These are phyloP conservation scores for Margaritispora aquatica DNA, from an alignment of 495 filamentous ascomycete species.

Conservation along the genomic window DNA sequence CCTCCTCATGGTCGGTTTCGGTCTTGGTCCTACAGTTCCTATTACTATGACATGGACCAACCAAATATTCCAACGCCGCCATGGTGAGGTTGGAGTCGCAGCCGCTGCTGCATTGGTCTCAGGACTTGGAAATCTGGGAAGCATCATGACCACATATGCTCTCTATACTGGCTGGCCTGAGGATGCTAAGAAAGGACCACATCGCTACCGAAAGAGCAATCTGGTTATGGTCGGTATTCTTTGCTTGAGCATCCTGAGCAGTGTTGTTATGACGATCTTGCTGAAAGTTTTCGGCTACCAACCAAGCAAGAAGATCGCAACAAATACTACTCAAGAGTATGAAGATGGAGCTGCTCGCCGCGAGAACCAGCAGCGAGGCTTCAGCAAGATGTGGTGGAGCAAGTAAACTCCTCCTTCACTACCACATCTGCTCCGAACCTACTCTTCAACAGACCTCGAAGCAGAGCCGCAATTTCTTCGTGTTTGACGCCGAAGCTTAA, in stretches of 20 bases:
- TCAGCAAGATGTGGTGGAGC: conserved; percentile 49
- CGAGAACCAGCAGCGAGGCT: conserved; percentile 61
- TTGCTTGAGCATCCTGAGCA: conserved; percentile 65
- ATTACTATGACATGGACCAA: conserved; percentile 92
- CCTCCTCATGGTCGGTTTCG: conserved; percentile 85
- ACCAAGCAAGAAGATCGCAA: conserved; percentile 39
- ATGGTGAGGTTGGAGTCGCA: conserved; percentile 90
- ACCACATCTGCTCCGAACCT: not conserved
- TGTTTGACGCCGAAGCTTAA: not conserved
- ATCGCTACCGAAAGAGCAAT: conserved; percentile 78
- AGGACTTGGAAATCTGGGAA: conserved; percentile 78
- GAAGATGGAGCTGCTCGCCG: conserved; percentile 66
- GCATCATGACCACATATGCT: conserved; percentile 82
- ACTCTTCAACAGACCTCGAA: conserved; percentile 12
- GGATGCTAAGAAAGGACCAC: conserved; percentile 58
- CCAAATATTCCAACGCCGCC: conserved; percentile 83
- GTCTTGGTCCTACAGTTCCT: conserved; percentile 84
- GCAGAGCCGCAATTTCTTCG: not conserved
- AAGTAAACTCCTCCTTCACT: conserved; percentile 1
- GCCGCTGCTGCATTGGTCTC: conserved; percentile 81
- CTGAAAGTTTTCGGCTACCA: conserved; percentile 55
- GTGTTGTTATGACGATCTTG: conserved; percentile 58
- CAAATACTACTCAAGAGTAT: conserved; percentile 40
- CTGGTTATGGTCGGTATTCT: conserved; percentile 84
- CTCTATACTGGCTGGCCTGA: conserved; percentile 79